Conservation (phyloP, 2,329 filamentous ascomycete species). For the Fusarium neocosmosporiellum region DNA sequence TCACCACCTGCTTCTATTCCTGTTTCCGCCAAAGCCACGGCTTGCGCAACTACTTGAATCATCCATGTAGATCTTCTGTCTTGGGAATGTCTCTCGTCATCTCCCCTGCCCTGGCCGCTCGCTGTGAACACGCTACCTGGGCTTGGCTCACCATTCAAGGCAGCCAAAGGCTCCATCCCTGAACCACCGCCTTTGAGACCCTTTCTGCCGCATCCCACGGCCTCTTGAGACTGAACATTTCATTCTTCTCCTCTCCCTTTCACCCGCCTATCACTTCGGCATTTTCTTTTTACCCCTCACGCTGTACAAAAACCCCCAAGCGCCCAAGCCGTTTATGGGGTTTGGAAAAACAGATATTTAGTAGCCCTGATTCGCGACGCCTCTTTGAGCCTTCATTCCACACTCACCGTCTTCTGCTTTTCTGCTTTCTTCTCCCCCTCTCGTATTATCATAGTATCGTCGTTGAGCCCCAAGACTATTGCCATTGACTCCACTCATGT, state of each 20-base stretch:
- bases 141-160: conserved; percentile 21
- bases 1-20: conserved; percentile 1
- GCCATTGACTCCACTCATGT: neutral
- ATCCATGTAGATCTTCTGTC: conserved; percentile 28
- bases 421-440: neutral
- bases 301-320: conserved; percentile 29
- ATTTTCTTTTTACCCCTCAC: neutral
- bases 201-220: conserved; percentile 16
- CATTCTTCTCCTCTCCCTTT: conserved; percentile 2
- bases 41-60: conserved; percentile 24
- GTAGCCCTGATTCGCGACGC: neutral
- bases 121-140: conserved; percentile 9
- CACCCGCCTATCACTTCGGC: neutral
- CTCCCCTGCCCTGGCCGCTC: conserved; percentile 15
- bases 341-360: conserved; percentile 6
- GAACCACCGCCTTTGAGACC: conserved; percentile 19
- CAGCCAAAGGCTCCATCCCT: conserved; percentile 5
- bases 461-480: neutral
- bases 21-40: conserved; percentile 15
- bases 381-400: neutral
- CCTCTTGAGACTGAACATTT: conserved; percentile 1
- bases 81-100: conserved; percentile 36
- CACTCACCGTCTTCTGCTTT: neutral
- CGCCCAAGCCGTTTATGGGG: conserved; percentile 1
- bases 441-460: neutral